Percentiles rank a stretch among this genome's conserved stretches.
Conservation (phyloP, 208 protist genomes). For the Trypanosoma theileri region DNA sequence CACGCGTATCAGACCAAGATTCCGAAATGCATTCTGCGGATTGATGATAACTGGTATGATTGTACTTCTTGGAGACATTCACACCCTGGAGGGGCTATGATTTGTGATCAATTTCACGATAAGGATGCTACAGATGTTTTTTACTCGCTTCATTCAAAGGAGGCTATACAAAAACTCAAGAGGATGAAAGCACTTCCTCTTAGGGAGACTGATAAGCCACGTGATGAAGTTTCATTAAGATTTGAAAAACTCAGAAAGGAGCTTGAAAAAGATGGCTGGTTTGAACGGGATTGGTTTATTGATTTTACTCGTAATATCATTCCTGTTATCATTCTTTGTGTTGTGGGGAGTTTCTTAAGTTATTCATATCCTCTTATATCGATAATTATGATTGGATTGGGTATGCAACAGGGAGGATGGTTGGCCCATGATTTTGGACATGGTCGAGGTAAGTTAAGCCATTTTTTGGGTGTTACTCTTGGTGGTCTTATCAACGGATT, state of each 20-base stretch:
- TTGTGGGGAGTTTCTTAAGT: slow-evolving; percentile 55
- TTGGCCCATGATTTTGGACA: slow-evolving; percentile 72
- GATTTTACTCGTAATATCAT: slow-evolving; percentile 71
- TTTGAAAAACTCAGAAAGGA: slow-evolving; percentile 65
- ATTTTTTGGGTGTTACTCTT: slow-evolving; percentile 45
- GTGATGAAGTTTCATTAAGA: slow-evolving; percentile 53
- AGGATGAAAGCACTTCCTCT: slow-evolving; percentile 71
- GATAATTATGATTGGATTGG: slow-evolving; percentile 60
- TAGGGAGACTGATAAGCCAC: slow-evolving; percentile 52
- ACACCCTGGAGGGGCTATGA: slow-evolving; percentile 69
- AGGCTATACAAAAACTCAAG: slow-evolving; percentile 77
- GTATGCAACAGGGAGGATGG: slow-evolving; percentile 85
- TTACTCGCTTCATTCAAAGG: slow-evolving; percentile 77
- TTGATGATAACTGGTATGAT: slow-evolving; percentile 82
- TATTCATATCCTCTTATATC: slow-evolving; percentile 55
- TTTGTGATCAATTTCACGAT: slow-evolving; percentile 77
- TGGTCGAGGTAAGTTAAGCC: slow-evolving; percentile 46
- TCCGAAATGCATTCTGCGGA: slow-evolving; percentile 77
- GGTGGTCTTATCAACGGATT: slow-evolving; percentile 67
- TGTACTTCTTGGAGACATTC: slow-evolving; percentile 72
- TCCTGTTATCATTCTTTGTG: slow-evolving; percentile 54
- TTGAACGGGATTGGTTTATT: slow-evolving; percentile 63
- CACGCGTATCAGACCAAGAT: slow-evolving; percentile 60
- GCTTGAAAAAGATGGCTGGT: slow-evolving; percentile 63
- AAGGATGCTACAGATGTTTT: slow-evolving; percentile 78